Percentiles rank a stretch among this genome's conserved stretches.
phyloP scores from a whole-genome alignment of 495 filamentous ascomycete species.

The Pseudotulostoma volvatum region DNA sequence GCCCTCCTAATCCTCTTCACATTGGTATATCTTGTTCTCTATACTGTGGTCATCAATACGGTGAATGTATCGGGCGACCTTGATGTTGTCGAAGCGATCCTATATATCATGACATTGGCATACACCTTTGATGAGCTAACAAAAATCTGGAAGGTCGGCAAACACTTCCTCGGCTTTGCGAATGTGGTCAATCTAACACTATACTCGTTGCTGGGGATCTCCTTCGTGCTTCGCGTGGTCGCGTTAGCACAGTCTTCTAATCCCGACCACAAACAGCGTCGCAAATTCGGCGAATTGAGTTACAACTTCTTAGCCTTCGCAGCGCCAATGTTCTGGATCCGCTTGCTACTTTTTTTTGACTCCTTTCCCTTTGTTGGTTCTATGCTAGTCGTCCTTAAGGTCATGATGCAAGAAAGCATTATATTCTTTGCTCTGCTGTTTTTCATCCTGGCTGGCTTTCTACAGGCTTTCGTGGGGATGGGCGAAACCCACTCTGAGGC shows the following conservation, averaged over 20 bases:
- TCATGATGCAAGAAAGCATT: constrained; percentile 98
- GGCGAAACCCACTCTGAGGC: constrained; percentile 60
- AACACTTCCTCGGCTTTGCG: constrained; percentile 85
- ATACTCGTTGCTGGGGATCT: constrained; percentile 59
- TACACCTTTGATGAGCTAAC: constrained; percentile 74
- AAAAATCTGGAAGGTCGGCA: constrained; percentile 87
- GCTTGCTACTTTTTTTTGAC: constrained; percentile 84
- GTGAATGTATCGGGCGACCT: constrained; percentile 67
- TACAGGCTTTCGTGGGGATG: constrained; percentile 91
- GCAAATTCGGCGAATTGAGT: constrained; percentile 55
- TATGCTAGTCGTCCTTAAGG: constrained; percentile 91
- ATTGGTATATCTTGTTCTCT: constrained; percentile 64
- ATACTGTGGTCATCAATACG: constrained; percentile 82
- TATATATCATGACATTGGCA: constrained; percentile 85
- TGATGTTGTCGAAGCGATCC: constrained; percentile 65
- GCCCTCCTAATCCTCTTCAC: constrained; percentile 71
- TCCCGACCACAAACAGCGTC: constrained; percentile 35
- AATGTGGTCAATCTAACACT: constrained; percentile 79
- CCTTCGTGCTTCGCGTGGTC: constrained; percentile 59
- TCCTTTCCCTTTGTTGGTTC: constrained; percentile 90
- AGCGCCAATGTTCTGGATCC: constrained; percentile 94
- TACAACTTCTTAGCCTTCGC: constrained; percentile 89
- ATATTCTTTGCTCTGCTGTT: constrained; percentile 93
- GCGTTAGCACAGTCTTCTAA: constrained; percentile 47
- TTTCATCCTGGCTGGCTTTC: constrained; percentile 75